Evolutionary conservation across 495 filamentous ascomycete species (phyloP).

Genomic region (Terfezia boudieri): DNA sequence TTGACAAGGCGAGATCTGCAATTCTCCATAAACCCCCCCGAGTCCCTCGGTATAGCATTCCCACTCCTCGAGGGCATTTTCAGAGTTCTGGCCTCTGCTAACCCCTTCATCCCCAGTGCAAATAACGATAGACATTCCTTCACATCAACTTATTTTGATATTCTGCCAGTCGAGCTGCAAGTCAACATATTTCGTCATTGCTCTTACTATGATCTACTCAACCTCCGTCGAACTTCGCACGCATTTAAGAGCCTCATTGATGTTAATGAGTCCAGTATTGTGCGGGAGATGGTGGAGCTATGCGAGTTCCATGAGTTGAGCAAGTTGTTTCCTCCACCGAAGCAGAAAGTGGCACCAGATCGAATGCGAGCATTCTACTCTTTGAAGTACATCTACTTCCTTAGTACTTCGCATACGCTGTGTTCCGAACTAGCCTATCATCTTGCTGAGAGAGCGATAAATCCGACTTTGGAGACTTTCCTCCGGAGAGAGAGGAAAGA

Average conservation of each 20-base stretch:
- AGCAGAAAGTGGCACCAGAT: not conserved
- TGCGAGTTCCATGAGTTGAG: constrained; percentile 10
- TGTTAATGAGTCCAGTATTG: constrained; percentile 15
- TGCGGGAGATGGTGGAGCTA: constrained; percentile 5
- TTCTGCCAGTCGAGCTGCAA: constrained; percentile 17
- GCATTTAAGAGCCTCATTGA: constrained; percentile 18
- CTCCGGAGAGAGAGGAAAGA: constrained; percentile 2
- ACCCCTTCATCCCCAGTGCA: not conserved
- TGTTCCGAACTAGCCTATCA: constrained; percentile 14
- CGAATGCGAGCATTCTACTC: constrained; percentile 4
- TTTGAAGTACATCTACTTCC: constrained; percentile 13
- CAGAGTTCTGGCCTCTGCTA: too few relatives aligned
- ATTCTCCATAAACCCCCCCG: too few relatives aligned
- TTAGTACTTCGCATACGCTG: constrained; percentile 14
- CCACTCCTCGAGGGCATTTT: too few relatives aligned
- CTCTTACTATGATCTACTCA: constrained; percentile 8
- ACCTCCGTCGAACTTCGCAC: constrained; percentile 15
- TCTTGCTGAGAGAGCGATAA: constrained; percentile 15
- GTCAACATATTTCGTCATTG: constrained; percentile 16
- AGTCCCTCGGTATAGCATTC: too few relatives aligned
- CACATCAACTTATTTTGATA: constrained; percentile 12
- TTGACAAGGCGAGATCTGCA: too few relatives aligned
- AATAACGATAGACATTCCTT: not conserved
- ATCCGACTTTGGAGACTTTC: constrained; percentile 1
- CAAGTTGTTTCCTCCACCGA: constrained; percentile 16